Base-by-base conservation (phyloP, 169 alveolate species). In the Cryptosporidium canis region DNA sequence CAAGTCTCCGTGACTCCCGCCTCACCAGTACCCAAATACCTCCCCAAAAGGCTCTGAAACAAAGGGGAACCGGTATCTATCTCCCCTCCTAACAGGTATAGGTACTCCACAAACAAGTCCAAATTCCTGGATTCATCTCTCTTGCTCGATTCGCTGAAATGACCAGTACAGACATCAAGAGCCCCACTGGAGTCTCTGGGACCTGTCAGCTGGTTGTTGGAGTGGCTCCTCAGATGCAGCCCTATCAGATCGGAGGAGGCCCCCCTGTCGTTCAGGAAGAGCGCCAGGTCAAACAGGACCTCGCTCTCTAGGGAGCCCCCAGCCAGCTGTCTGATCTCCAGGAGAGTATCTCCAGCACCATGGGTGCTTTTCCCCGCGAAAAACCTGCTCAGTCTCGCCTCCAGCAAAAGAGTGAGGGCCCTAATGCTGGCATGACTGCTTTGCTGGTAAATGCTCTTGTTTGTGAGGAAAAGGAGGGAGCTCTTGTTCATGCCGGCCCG, bases 391-490 rank as follows among this genome's bases (percentile, higher is more conserved):
- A 61, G 24, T 14, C 37, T 61, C 6, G 33, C 3, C 12, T 61
- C 33, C n/a, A 61, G 27, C n/a, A 61, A 31, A 29, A 61, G 47
- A 61, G 47, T 29, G n/a, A 70, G 3, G 3, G 67, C 41, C 11
- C 53, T 24, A 70, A 70, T 51, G 24, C 67, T 21, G 16, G 41
- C 39, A 12, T 48, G 58, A 16, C 31, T 48, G 14, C 53, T 70
- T 55, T 70, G 84, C 11, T 70, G 84, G 37, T 70, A 70, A 29
- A 70, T 29, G 16, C n/a, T 31, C 33, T 70, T 70, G 27, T 70
- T 70, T 48, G 84, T 48, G 33, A 70, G 37, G 21, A 70, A 70
- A n/a, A 70, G 3, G 33, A 70, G 16, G 5, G 84, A 70, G 24
- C 39, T 55, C 33, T 41, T 70, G 53, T 70, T 45, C n/a, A 70